These are phyloP conservation scores for Phialophora tarda DNA, from an alignment of 2,329 filamentous ascomycete species.

Conservation along the genomic window DNA sequence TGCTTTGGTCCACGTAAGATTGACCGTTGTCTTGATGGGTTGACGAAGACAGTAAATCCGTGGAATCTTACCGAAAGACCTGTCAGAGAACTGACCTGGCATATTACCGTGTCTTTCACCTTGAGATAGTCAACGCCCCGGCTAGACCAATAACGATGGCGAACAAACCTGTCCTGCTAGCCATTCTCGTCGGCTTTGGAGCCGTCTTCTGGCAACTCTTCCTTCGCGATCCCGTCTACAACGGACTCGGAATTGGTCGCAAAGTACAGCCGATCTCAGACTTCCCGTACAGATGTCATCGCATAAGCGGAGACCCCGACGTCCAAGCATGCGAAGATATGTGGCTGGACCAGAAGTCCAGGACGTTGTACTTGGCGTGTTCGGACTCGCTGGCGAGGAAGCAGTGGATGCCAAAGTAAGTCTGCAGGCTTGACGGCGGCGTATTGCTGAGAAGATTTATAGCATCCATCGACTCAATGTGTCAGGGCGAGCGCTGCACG, in stretches of 20 bases:
- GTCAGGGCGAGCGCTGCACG: constrained; percentile 37
- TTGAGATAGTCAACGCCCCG: neutral
- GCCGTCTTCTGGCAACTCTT: constrained; percentile 43
- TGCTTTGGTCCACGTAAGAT: neutral
- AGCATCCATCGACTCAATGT: constrained; percentile 38
- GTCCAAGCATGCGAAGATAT: constrained; percentile 44
- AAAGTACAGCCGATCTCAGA: constrained; percentile 42
- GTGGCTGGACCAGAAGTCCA: constrained; percentile 41
- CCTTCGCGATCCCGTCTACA: constrained; percentile 40
- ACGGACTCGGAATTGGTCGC: constrained; percentile 43
- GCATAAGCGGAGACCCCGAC: constrained; percentile 39
- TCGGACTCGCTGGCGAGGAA: constrained; percentile 35
- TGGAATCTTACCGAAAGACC: neutral
- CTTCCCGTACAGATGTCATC: constrained; percentile 43
- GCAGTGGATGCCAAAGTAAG: constrained; percentile 40
- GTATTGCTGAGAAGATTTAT: neutral
- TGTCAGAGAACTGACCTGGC: neutral
- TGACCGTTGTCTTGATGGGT: neutral
- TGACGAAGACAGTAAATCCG: neutral
- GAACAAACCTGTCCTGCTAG: constrained; percentile 5
- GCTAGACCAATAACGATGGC: constrained; percentile 14
- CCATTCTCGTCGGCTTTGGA: constrained; percentile 31
- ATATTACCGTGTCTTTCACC: neutral
- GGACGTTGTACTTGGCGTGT: constrained; percentile 42
- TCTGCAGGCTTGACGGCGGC: neutral